phyloP scores from a whole-genome alignment of 2,329 filamentous ascomycete species.

The Sphaerulina vaccinii region DNA sequence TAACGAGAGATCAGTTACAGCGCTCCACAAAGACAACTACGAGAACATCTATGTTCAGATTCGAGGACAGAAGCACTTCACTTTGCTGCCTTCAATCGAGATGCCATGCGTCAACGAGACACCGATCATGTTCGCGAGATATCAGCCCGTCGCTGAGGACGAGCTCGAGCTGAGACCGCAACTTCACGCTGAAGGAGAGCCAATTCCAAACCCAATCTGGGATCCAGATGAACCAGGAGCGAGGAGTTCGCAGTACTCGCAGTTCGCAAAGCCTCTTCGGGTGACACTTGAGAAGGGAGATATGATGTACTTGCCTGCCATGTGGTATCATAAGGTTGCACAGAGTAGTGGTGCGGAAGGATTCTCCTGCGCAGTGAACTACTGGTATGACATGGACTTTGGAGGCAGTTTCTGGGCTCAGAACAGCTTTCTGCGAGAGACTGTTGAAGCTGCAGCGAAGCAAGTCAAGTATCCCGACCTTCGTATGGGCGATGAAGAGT shows the following conservation, averaged over 20 bases:
- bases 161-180: constrained; percentile 34
- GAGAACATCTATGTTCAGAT: constrained; percentile 83
- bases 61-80: constrained; percentile 70
- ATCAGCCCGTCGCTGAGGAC: constrained; percentile 43
- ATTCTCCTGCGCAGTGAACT: constrained; percentile 76
- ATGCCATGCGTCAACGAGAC: constrained; percentile 68
- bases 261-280: constrained; percentile 59
- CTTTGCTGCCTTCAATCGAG: constrained; percentile 69
- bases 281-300: constrained; percentile 71
- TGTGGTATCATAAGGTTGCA: constrained; percentile 84
- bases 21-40: constrained; percentile 79
- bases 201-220: constrained; percentile 70
- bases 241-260: constrained; percentile 59
- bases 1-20: constrained; percentile 66
- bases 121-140: constrained; percentile 58
- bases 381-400: constrained; percentile 80
- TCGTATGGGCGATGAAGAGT: not conserved
- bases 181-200: constrained; percentile 40
- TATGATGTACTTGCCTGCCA: constrained; percentile 76
- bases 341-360: constrained; percentile 68
- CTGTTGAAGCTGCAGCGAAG: constrained; percentile 18
- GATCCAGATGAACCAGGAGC: constrained; percentile 62
- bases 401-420: constrained; percentile 65
- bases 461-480: constrained; percentile 29
- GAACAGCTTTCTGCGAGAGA: constrained; percentile 50